Evolutionary conservation across 495 filamentous ascomycete species (phyloP).

Genomic region (Xylaria palmicola): DNA sequence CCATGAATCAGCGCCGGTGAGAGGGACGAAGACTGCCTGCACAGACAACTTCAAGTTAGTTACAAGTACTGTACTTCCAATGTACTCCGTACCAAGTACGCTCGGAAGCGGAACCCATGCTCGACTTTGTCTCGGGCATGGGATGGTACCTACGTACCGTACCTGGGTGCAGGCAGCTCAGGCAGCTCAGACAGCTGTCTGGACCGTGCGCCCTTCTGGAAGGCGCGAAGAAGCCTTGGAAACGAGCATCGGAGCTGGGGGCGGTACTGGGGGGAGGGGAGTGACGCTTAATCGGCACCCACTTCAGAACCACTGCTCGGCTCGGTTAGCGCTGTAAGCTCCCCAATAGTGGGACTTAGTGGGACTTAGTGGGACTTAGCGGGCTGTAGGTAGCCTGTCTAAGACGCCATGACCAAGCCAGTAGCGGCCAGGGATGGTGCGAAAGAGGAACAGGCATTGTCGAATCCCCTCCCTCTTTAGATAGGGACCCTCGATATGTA

Average conservation of each 20-base stretch:
- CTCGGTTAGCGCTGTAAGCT: conserved; percentile 2
- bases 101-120: too few relatives aligned
- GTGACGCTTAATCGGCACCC: neutral
- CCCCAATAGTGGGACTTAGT: conserved; percentile 3
- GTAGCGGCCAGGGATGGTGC: neutral
- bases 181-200: conserved; percentile 15
- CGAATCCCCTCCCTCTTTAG: conserved; percentile 6
- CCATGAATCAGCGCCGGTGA: too few relatives aligned
- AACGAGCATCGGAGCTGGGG: conserved; percentile 16
- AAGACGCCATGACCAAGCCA: conserved; percentile 3
- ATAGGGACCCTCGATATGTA: neutral
- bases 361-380: too few relatives aligned
- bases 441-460: conserved; percentile 6
- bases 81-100: too few relatives aligned
- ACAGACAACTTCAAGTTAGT: too few relatives aligned
- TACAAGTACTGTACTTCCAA: too few relatives aligned
- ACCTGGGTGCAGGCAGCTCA: conserved; percentile 4
- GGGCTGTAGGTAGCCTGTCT: neutral
- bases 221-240: conserved; percentile 33
- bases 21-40: too few relatives aligned
- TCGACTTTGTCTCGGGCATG: too few relatives aligned
- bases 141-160: too few relatives aligned
- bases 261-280: conserved; percentile 6
- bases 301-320: too few relatives aligned
- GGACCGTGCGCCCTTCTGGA: conserved; percentile 34